Conservation (phyloP, 1,284 basidiomycete species). For the Ceratobasidium sp. region DNA sequence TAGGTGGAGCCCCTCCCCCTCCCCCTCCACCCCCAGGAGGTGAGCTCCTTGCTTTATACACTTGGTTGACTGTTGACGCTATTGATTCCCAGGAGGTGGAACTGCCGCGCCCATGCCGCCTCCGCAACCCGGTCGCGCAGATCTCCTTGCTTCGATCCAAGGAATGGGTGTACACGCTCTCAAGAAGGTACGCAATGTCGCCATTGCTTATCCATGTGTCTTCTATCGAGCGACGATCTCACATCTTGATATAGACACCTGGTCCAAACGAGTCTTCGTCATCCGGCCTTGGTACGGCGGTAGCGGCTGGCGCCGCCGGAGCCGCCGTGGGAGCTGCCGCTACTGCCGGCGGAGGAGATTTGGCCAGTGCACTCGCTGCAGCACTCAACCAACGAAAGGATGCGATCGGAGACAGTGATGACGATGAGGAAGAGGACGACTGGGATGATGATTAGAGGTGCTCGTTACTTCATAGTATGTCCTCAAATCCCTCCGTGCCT, state of each 20-base stretch:
- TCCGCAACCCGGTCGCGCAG: constrained; percentile 57
- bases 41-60: background rate
- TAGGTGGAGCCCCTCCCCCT: constrained; percentile 49
- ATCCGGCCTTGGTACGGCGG: constrained; percentile 46
- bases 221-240: constrained; percentile 30
- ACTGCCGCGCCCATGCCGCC: constrained; percentile 23
- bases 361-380: constrained; percentile 71
- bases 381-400: constrained; percentile 82
- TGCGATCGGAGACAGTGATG: constrained; percentile 83
- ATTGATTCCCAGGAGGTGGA: constrained; percentile 13
- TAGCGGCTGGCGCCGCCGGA: constrained; percentile 55
- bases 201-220: background rate
- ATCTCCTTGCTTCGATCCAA: constrained; percentile 72
- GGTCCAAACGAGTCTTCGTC: background rate
- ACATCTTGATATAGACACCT: constrained; percentile 33
- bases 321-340: constrained; percentile 54
- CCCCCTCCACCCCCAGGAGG: constrained; percentile 48
- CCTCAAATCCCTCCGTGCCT: too few species aligned
- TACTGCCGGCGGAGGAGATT: constrained; percentile 58
- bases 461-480: background rate
- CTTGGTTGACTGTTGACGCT: background rate
- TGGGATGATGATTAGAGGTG: constrained; percentile 61
- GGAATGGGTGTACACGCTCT: constrained; percentile 75
- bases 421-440: constrained; percentile 89
- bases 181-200: constrained; percentile 64